These are phyloP conservation scores for Huntiella abstrusa DNA, from an alignment of 2,329 filamentous ascomycete species.

Conservation along the genomic window DNA sequence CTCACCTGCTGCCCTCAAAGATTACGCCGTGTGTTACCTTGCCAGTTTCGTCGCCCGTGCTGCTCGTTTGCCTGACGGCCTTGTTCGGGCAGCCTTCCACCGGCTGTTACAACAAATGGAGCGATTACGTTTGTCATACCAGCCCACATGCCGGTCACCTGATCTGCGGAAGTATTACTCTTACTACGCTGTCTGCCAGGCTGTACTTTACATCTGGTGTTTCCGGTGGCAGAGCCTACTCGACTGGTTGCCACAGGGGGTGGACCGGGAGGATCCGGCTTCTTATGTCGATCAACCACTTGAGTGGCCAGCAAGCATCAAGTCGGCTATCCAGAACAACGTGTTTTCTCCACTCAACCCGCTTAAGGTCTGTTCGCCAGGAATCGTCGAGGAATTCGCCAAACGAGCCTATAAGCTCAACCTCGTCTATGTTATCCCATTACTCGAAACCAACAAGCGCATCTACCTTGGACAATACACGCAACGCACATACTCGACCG, in stretches of 20 bases:
- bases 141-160: slow-evolving; percentile 59
- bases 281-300: slow-evolving; percentile 53
- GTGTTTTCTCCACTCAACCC: slow-evolving; percentile 85
- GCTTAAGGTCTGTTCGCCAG: slow-evolving; percentile 79
- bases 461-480: slow-evolving; percentile 58
- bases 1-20: slow-evolving; percentile 53
- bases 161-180: slow-evolving; percentile 67
- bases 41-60: slow-evolving; percentile 88
- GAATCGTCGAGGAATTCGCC: slow-evolving; percentile 82
- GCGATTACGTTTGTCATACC: slow-evolving; percentile 51
- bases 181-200: slow-evolving; percentile 80
- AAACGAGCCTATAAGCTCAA: slow-evolving; percentile 68
- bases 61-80: slow-evolving; percentile 54
- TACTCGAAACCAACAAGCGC: slow-evolving; percentile 84
- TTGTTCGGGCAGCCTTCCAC: slow-evolving; percentile 67
- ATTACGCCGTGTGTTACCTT: slow-evolving; percentile 78
- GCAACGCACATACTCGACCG: slow-evolving; percentile 31
- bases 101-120: slow-evolving; percentile 64
- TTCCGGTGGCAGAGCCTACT: slow-evolving; percentile 92
- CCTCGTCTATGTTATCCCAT: slow-evolving; percentile 74
- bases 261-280: slow-evolving; percentile 42
- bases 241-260: slow-evolving; percentile 36
- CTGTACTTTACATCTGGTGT: slow-evolving; percentile 85
- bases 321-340: slow-evolving; percentile 54
- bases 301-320: slow-evolving; percentile 56